Conservation (phyloP, 495 filamentous ascomycete species). For the Amniculicola lignicola region DNA sequence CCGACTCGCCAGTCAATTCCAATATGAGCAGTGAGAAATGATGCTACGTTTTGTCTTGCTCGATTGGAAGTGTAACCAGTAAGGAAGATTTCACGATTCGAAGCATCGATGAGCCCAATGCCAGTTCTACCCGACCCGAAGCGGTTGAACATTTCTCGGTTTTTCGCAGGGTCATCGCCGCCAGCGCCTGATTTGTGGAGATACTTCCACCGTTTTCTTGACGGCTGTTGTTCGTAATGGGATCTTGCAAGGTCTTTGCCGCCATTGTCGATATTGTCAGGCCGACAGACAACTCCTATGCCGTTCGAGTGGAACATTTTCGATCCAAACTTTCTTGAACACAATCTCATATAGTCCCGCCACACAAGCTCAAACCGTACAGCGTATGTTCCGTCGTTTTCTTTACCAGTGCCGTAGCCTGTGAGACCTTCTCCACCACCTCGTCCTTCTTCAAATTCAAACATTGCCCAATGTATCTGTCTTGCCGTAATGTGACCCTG, state of each 20-base stretch:
- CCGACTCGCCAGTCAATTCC: conserved; percentile 73
- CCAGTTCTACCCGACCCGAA: conserved; percentile 63
- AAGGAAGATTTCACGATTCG: conserved; percentile 62
- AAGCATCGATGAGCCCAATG: conserved; percentile 67
- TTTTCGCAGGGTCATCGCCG: conserved; percentile 22
- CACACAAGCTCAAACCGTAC: conserved; percentile 70
- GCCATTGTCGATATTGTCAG: not conserved
- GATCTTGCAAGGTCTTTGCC: not conserved
- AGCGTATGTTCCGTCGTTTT: conserved; percentile 63
- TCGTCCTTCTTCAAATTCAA: conserved; percentile 59
- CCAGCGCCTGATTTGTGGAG: conserved; percentile 2
- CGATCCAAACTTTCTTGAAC: conserved; percentile 59
- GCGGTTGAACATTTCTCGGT: conserved; percentile 32
- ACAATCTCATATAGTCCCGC: conserved; percentile 74
- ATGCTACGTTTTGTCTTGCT: conserved; percentile 67
- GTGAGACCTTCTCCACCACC: conserved; percentile 24
- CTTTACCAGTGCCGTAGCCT: conserved; percentile 57
- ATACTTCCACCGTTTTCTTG: conserved; percentile 36
- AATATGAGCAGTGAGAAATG: conserved; percentile 66
- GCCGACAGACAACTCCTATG: conserved; percentile 43
- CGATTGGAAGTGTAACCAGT: conserved; percentile 73
- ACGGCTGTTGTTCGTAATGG: conserved; percentile 14
- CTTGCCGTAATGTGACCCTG: conserved; percentile 66
- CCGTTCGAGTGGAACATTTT: conserved; percentile 60
- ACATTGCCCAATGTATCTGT: conserved; percentile 59